Evolutionary conservation across 495 filamentous ascomycete genomes (phyloP).

Genomic region (Annulohypoxylon moriforme): DNA sequence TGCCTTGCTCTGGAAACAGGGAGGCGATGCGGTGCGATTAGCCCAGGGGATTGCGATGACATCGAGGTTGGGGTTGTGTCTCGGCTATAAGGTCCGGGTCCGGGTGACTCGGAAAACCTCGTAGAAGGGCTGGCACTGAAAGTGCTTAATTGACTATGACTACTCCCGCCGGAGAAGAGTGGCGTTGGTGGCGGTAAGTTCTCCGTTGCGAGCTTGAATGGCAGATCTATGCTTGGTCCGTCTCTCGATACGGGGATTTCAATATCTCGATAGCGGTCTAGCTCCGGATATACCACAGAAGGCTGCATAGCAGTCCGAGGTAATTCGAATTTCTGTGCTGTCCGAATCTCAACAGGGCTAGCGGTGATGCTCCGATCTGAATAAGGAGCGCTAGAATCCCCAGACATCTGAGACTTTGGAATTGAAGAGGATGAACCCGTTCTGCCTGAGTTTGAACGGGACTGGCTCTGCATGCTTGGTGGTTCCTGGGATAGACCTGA

Average conservation of each 20-base stretch:
- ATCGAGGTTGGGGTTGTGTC: slow-evolving; percentile 95
- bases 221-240: slow-evolving; percentile 52
- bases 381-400: slow-evolving; percentile 42
- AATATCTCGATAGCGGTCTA: slow-evolving; percentile 64
- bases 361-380: slow-evolving; percentile 54
- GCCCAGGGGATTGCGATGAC: slow-evolving; percentile 92
- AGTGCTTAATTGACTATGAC: slow-evolving; percentile 61
- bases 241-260: slow-evolving; percentile 40
- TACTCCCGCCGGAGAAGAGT: slow-evolving; percentile 64
- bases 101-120: slow-evolving; percentile 90
- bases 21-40: slow-evolving; percentile 70
- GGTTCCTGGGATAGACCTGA: slow-evolving; percentile 57
- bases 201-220: slow-evolving; percentile 63
- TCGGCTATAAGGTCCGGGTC: slow-evolving; percentile 80
- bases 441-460: slow-evolving; percentile 51
- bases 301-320: slow-evolving; percentile 48
- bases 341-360: slow-evolving; percentile 54
- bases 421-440: slow-evolving; percentile 56
- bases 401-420: slow-evolving; percentile 47
- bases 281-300: slow-evolving; percentile 61
- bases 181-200: slow-evolving; percentile 75
- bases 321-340: slow-evolving; percentile 51
- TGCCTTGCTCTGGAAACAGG: slow-evolving; percentile 67
- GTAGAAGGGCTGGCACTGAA: slow-evolving; percentile 91
- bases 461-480: slow-evolving; percentile 44